These are phyloP conservation scores for Trichoderma cornu-damae DNA, from an alignment of 2,329 filamentous ascomycete genomes.

Conservation along the genomic window DNA sequence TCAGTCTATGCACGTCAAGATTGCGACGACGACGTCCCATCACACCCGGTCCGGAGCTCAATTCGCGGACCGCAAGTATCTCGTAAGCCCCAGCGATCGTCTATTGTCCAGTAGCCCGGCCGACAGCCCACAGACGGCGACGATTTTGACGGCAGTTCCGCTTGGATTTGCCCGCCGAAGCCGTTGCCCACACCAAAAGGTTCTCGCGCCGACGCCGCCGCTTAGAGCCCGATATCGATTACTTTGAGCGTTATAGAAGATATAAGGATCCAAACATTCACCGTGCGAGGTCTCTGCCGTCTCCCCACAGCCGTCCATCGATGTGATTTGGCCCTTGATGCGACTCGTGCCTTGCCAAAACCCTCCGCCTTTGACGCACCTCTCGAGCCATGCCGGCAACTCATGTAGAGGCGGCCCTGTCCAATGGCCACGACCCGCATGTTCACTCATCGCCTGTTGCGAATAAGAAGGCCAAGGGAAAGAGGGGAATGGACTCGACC, in stretches of 20 bases:
- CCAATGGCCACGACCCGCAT: constrained; percentile 41
- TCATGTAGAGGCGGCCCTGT: constrained; percentile 39
- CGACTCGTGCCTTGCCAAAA: constrained; percentile 9
- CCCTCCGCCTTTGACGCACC: constrained; percentile 18
- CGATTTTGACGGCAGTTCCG: constrained; percentile 10
- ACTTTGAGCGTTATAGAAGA: neutral
- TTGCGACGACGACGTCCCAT: constrained; percentile 15
- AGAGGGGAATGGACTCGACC: constrained; percentile 76
- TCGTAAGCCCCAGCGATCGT: constrained; percentile 11
- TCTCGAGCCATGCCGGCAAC: constrained; percentile 36
- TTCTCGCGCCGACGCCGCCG: neutral
- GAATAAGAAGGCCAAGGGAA: constrained; percentile 74
- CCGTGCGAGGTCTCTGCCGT: neutral
- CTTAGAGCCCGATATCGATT: neutral
- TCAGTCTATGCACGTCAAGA: neutral
- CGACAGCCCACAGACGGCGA: constrained; percentile 9
- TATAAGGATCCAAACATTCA: neutral
- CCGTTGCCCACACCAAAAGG: constrained; percentile 3
- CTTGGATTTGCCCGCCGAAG: constrained; percentile 12
- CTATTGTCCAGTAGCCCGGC: constrained; percentile 8
- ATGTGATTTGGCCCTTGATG: constrained; percentile 19
- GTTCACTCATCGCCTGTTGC: constrained; percentile 39
- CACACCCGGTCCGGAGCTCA: neutral
- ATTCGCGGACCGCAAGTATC: constrained; percentile 4
- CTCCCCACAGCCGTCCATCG: neutral